Conservation (phyloP, 2,329 filamentous ascomycete species). For the Pseudogymnoascus sp. region DNA sequence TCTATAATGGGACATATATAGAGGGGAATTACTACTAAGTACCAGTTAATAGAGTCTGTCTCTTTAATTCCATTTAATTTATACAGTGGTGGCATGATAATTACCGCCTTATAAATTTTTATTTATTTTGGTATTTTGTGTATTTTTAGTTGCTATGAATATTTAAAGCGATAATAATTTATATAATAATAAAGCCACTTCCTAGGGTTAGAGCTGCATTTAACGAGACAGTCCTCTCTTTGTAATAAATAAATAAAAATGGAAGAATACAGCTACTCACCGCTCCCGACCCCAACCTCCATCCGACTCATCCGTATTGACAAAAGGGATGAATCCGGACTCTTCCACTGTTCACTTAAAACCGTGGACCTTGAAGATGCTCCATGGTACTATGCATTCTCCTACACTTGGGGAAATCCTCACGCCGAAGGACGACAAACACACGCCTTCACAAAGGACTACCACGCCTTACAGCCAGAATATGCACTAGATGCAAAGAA, state of each 20-base stretch:
- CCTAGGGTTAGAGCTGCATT: no score
- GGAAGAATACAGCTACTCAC: neutral
- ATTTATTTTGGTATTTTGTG: neutral
- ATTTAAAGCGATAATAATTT: no score
- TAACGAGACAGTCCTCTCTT: neutral
- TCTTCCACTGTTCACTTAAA: neutral
- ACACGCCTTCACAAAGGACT: neutral
- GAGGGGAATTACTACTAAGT: neutral
- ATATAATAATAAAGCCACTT: no score
- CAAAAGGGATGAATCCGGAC: neutral
- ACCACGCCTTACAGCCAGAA: neutral
- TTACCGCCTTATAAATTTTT: neutral
- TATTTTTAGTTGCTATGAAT: neutral
- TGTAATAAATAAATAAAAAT: neutral
- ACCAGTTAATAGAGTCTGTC: neutral
- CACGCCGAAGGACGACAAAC: neutral
- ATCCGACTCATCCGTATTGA: neutral
- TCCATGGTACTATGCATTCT: neutral
- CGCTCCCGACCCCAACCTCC: neutral
- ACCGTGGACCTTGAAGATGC: neutral
- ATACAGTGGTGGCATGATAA: neutral
- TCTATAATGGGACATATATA: neutral
- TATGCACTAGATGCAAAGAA: neutral
- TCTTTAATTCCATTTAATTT: neutral
- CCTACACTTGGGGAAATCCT: neutral